Conservation (phyloP, 2,329 filamentous ascomycete genomes). For the Stagonosporopsis vannaccii region DNA sequence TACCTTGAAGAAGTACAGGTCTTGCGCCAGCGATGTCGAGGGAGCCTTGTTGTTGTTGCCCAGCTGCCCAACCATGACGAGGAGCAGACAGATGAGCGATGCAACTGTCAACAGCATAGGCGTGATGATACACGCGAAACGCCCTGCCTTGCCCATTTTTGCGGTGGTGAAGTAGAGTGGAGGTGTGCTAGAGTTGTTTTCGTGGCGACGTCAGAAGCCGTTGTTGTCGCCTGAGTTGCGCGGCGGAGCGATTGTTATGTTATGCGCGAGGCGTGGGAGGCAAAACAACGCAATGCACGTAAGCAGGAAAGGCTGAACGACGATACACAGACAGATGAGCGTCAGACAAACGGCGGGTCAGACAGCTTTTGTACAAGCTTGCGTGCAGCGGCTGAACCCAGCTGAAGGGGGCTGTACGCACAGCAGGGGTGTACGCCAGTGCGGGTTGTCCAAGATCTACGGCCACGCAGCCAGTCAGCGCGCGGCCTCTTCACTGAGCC, state of each 20-base stretch:
- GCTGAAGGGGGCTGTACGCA: constrained; percentile 22
- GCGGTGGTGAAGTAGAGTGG: constrained; percentile 14
- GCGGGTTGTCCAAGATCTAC: constrained; percentile 9
- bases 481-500: constrained; percentile 24
- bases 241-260: constrained; percentile 6
- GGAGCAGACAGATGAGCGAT: constrained; percentile 72
- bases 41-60: constrained; percentile 50
- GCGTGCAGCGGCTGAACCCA: constrained; percentile 22
- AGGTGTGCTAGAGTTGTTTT: constrained; percentile 3
- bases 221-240: constrained; percentile 11
- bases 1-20: constrained; percentile 63
- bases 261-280: neutral
- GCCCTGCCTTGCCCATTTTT: constrained; percentile 75
- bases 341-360: constrained; percentile 13
- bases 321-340: constrained; percentile 13
- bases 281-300: constrained; percentile 13
- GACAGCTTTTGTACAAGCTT: constrained; percentile 20
- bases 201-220: constrained; percentile 16
- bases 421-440: constrained; percentile 12
- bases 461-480: neutral
- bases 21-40: constrained; percentile 54
- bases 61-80: constrained; percentile 66
- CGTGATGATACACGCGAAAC: constrained; percentile 85
- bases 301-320: constrained; percentile 10
- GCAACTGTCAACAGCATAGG: constrained; percentile 83